Evolutionary conservation across 257 asterid genomes (phyloP), one percentile per base, ranked within the genome.

Genomic region (Linderniella brevidens): DNA sequence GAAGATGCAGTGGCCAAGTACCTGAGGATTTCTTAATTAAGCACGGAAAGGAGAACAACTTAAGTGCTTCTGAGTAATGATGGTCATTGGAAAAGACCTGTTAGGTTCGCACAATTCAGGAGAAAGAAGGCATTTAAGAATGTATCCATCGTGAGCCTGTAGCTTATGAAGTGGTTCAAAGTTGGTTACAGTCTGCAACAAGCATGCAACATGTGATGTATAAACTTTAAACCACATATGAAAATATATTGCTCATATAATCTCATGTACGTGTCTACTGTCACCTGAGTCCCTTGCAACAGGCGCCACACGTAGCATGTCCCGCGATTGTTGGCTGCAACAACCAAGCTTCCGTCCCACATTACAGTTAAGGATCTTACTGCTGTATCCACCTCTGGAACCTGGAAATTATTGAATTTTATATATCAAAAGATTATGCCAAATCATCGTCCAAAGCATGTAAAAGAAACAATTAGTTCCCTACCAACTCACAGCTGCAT

Each of bases 291-390:
- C 56, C 95, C 97, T 19, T 68, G 77, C 66, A 83, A 53, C 65
- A 84, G 65, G 57, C 95, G 93, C 93, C 97, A 88, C 13, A 84
- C 95, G 32, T 83, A 88, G 67, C 97, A 88, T 16, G 92, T 88
- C 46, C 97, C 97, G 3, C 66, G 70, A 53, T 88, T 84, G 64
- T 88, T 88, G 42, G 97, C 97, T 47, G 97, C 97, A 46, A 84
- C 97, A 19, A 84, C 93, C 65, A 88, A 65, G 74, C 97, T 80
- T 48, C 97, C 97, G 39, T 88, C 93, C 97, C 97, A 88, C 97
- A 88, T 88, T 37, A 88, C 84, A 18, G 95, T 83, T 74, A 83
- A 68, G 13, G 95, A 88, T 40, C 97, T 62, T 35, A 88, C 86
- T 25, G 97, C 95, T 35, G 93, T 83, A 65, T 84, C 97, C 63